phyloP scores from a whole-genome alignment of 352 stramenopile species.

The Phytophthora citrophthora region DNA sequence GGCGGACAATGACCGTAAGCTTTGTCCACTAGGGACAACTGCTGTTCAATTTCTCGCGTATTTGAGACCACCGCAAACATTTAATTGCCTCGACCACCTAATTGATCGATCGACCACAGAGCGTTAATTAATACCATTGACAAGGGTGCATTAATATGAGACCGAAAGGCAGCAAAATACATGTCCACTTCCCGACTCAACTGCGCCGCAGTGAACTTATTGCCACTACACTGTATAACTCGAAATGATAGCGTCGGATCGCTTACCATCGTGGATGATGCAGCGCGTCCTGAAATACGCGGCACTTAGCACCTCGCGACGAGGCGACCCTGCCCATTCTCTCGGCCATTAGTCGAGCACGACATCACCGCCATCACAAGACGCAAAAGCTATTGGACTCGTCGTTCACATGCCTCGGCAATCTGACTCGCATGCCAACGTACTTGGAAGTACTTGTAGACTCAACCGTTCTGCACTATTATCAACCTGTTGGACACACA shows the following conservation, averaged over 20 bases:
- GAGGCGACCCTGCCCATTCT: conserved; percentile 6
- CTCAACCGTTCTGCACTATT: neutral
- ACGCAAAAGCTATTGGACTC: neutral
- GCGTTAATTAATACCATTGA: too few species aligned
- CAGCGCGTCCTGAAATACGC: conserved; percentile 16
- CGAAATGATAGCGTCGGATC: conserved; percentile 1
- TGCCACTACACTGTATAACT: neutral
- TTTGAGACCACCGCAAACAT: neutral
- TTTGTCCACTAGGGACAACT: too few species aligned
- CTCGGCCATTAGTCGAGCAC: conserved; percentile 14
- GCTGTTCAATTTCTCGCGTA: neutral
- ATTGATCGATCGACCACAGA: neutral
- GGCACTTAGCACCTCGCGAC: conserved; percentile 8
- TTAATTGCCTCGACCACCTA: neutral
- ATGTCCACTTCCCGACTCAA: neutral
- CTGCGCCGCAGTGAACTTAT: neutral
- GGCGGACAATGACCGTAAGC: too few species aligned
- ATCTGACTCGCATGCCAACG: too few species aligned
- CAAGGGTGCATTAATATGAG: too few species aligned
- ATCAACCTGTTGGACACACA: neutral
- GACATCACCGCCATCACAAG: neutral
- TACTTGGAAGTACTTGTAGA: neutral
- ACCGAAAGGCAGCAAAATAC: neutral
- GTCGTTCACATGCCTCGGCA: neutral
- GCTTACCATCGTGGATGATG: conserved; percentile 13